phyloP scores from a whole-genome alignment of 1,284 basidiomycete genomes.

The Cerioporus squamosus region DNA sequence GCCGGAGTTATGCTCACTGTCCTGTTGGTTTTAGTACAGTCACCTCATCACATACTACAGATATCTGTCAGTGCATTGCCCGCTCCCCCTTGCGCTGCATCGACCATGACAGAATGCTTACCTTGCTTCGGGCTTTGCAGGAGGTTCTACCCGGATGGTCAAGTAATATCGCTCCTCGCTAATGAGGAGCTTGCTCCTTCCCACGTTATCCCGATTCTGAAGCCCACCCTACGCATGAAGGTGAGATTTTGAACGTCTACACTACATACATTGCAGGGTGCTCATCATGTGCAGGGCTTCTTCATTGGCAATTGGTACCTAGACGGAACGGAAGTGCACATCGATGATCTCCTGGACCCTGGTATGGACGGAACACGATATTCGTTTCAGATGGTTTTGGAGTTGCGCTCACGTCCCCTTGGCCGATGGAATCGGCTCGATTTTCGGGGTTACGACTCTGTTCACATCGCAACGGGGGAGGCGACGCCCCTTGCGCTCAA shows the following conservation, averaged over 20 bases:
- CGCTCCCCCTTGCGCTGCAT: constrained; percentile 36
- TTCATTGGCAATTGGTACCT: constrained; percentile 73
- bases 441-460: constrained; percentile 73
- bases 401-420: constrained; percentile 76
- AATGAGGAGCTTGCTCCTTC: constrained; percentile 81
- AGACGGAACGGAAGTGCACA: constrained; percentile 56
- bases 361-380: constrained; percentile 49
- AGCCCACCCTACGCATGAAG: constrained; percentile 81
- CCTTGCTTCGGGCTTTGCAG: constrained; percentile 39
- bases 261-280: not conserved
- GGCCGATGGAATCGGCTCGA: constrained; percentile 92
- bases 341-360: constrained; percentile 65
- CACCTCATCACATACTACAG: constrained; percentile 86
- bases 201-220: constrained; percentile 78
- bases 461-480: constrained; percentile 80
- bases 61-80: constrained; percentile 55
- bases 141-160: constrained; percentile 88
- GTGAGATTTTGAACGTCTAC: constrained; percentile 40
- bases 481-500: constrained; percentile 73
- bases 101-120: not conserved
- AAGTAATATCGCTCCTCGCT: constrained; percentile 84
- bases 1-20: constrained; percentile 6
- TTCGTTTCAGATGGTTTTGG: constrained; percentile 85
- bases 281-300: constrained; percentile 54
- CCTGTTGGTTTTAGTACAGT: constrained; percentile 48